phyloP scores from a whole-genome alignment of 208 protist genomes.

The Wallacemonas sp. region DNA sequence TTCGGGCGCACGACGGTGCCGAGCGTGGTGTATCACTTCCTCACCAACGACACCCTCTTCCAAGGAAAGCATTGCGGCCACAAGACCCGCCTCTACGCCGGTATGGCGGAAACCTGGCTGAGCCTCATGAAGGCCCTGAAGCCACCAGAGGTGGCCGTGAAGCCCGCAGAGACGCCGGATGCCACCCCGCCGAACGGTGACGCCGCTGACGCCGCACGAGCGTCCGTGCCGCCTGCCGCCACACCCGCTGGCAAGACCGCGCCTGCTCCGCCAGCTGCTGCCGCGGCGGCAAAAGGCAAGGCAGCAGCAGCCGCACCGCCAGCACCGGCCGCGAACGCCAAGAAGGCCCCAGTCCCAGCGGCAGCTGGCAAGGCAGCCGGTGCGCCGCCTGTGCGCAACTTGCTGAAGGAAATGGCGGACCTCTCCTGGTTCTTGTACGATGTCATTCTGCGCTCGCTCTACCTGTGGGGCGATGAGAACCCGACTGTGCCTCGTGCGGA shows the following conservation, averaged over 20 bases:
- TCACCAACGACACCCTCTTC: constrained; percentile 82
- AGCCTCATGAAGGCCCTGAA: constrained; percentile 38
- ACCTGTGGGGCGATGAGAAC: constrained; percentile 77
- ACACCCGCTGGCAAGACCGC: background rate
- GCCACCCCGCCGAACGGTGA: background rate
- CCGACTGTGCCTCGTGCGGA: constrained; percentile 28
- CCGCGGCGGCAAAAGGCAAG: background rate
- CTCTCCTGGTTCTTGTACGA: constrained; percentile 89
- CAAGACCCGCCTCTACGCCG: constrained; percentile 75
- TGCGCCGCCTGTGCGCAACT: constrained; percentile 32
- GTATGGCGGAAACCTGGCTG: constrained; percentile 71
- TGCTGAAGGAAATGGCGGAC: constrained; percentile 68
- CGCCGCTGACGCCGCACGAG: background rate
- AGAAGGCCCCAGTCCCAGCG: background rate
- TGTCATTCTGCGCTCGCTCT: constrained; percentile 80
- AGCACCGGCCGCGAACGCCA: background rate
- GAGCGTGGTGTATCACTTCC: constrained; percentile 76
- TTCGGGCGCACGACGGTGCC: constrained; percentile 58
- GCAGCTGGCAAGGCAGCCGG: constrained; percentile 21
- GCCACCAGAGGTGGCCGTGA: background rate
- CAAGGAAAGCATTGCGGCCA: constrained; percentile 28
- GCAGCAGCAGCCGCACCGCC: background rate
- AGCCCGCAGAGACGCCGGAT: background rate
- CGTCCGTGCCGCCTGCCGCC: background rate
- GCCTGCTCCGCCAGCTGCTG: background rate